Evolutionary conservation across 225 moss, liverwort and hornwort genomes (phyloP).

Genomic region (Antitrichia curtipendula): DNA sequence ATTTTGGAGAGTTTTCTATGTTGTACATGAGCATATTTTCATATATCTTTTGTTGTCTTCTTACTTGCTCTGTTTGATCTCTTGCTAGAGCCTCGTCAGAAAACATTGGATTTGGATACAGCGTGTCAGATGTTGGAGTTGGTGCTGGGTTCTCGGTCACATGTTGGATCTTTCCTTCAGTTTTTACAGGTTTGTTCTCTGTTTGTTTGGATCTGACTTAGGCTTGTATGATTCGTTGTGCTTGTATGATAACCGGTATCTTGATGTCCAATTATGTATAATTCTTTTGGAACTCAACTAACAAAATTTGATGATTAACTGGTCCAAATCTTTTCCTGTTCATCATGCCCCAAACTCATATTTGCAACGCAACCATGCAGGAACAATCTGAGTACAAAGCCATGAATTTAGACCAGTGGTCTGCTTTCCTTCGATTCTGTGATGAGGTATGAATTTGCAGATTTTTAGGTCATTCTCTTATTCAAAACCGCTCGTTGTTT

Average conservation of each 20-base stretch:
- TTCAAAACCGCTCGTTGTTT: neutral
- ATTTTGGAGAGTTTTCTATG: neutral
- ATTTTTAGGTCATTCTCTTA: neutral
- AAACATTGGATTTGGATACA: constrained; percentile 86
- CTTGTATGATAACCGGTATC: neutral
- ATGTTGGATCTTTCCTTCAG: constrained; percentile 51
- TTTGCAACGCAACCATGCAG: constrained; percentile 17
- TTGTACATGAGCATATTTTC: neutral
- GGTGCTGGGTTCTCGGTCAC: constrained; percentile 67
- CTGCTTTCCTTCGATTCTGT: constrained; percentile 90
- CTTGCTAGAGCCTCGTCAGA: constrained; percentile 84
- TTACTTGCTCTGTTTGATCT: neutral
- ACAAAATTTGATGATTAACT: neutral
- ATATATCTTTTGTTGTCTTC: neutral
- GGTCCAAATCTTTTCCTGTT: neutral
- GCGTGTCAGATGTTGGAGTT: constrained; percentile 93
- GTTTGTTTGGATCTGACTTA: neutral
- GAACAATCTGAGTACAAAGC: constrained; percentile 97
- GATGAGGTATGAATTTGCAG: constrained; percentile 54
- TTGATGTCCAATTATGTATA: neutral
- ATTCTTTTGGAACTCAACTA: neutral
- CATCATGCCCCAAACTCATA: neutral
- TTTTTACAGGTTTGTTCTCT: constrained; percentile 60
- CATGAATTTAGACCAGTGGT: constrained; percentile 98
- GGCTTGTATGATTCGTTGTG: neutral